Base-by-base conservation (phyloP, 2,329 filamentous ascomycete genomes). In the Fonsecaea nubica region DNA sequence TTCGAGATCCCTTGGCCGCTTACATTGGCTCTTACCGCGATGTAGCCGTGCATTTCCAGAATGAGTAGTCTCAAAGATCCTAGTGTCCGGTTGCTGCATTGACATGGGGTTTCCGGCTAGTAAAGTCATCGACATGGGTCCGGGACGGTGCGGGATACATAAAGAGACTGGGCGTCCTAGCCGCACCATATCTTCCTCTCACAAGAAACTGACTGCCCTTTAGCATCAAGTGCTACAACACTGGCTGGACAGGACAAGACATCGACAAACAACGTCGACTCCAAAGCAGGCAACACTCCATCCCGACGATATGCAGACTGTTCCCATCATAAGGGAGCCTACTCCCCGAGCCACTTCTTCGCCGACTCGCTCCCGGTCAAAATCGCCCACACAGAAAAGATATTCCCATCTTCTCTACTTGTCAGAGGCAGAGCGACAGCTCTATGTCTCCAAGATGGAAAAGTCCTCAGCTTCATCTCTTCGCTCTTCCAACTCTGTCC, bases 401-500 rank as follows among this genome's bases (percentile, higher is more conserved):
- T 69, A 69, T 54, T 67, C 65, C 3, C 69, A 69, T 58, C 63
- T 71, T 25, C 60, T 69, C 6, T 71, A 71, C 30, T 42, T 71
- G 25, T 65, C 65, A n/a, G 65, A 63, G 25, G 32, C 67, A 33
- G 60, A 69, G 40, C 67, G 69, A 58, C 57, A 66, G 30, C 53
- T 62, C 36, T 69, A 66, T 36, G 55, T 36, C 52, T 52, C 60
- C 36, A 59, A 48, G 25, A 66, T 70, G 59, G 56, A 65, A 55
- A 42, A 57, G 30, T 91, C 15, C 80, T 83, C 72, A 92, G 92
- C 76, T 97, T 95, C 1, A 8, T 68, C 65, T n/a, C 42, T 68
- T 30, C 58, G 48, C 18, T 63, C 64, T 84, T 86, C 52, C 95
- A 92, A 76, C 91, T 94, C 55, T 93, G 88, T 3, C 98, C 93